These are phyloP conservation scores for Candida parachauliodes DNA, from an alignment of 805 yeast genomes.

Conservation along the genomic window DNA sequence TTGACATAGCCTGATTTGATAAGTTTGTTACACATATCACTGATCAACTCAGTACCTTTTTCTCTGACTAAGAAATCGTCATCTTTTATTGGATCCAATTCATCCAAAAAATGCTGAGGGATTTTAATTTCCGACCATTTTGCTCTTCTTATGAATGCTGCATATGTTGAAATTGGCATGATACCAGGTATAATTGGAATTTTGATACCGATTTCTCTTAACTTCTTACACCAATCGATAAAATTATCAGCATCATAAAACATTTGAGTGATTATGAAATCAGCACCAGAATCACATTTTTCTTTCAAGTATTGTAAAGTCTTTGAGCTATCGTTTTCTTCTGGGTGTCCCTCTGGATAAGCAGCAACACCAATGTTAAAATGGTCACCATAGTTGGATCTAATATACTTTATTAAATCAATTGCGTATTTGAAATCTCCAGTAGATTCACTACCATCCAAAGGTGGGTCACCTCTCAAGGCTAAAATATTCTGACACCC, in stretches of 20 bases:
- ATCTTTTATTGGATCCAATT: conserved; percentile 77
- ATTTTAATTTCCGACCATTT: conserved; percentile 86
- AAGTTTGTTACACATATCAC: conserved; percentile 76
- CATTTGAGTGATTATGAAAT: conserved; percentile 94
- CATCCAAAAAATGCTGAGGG: conserved; percentile 68
- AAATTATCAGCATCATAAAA: conserved; percentile 90
- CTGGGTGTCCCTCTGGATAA: conserved; percentile 97
- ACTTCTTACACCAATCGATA: conserved; percentile 71
- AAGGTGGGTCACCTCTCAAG: conserved; percentile 92
- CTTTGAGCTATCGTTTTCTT: conserved; percentile 54
- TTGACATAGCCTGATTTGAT: conserved; percentile 68
- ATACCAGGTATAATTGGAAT: conserved; percentile 96
- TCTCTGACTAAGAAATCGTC: conserved; percentile 88
- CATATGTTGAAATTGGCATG: conserved; percentile 97
- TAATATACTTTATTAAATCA: conserved; percentile 78
- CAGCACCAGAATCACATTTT: conserved; percentile 92
- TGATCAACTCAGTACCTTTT: conserved; percentile 75
- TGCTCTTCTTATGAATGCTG: conserved; percentile 89
- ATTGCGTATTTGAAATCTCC: conserved; percentile 88
- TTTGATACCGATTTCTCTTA: conserved; percentile 68
- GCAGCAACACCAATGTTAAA: conserved; percentile 96
- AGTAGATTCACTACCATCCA: conserved; percentile 65
- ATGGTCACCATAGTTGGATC: conserved; percentile 74
- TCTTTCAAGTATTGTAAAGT: conserved; percentile 66
- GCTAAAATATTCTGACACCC: conserved; percentile 97